Percentiles rank a stretch among this genome's conserved stretches.
Evolutionary conservation across 2,329 filamentous ascomycete genomes (phyloP).

Genomic region (Fusarium luffae): DNA sequence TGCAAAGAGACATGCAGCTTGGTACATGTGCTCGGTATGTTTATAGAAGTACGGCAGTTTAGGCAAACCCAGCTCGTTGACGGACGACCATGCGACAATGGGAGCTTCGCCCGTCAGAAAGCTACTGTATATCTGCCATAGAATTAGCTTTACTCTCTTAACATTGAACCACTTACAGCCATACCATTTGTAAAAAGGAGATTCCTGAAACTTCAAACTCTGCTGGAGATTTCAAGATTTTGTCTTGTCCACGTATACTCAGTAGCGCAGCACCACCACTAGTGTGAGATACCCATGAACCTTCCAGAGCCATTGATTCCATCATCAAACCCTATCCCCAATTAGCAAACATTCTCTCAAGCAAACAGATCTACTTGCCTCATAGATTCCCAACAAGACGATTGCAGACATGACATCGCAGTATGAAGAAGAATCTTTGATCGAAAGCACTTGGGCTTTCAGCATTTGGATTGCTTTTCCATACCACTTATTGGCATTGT

Average conservation of each 20-base stretch:
- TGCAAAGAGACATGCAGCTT: neutral
- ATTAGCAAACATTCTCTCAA: neutral
- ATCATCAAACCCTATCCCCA: neutral
- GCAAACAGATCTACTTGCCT: neutral
- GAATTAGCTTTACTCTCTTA: neutral
- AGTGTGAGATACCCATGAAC: neutral
- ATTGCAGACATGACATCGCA: neutral
- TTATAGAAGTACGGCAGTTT: neutral
- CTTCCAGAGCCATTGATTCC: neutral
- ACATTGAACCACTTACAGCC: rapidly evolving
- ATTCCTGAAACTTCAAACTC: neutral
- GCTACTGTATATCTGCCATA: neutral
- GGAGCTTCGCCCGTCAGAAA: neutral
- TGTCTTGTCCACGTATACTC: neutral
- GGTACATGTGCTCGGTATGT: neutral
- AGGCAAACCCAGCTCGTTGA: neutral
- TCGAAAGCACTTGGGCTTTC: neutral
- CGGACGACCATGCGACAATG: neutral
- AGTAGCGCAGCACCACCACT: neutral
- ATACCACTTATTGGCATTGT: neutral
- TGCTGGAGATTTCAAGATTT: neutral
- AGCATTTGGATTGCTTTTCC: neutral
- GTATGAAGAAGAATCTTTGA: neutral
- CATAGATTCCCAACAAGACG: neutral
- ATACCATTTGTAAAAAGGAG: neutral